phyloP scores from a whole-genome alignment of 129 eudicot genomes.

The Helianthus tuberosus region DNA sequence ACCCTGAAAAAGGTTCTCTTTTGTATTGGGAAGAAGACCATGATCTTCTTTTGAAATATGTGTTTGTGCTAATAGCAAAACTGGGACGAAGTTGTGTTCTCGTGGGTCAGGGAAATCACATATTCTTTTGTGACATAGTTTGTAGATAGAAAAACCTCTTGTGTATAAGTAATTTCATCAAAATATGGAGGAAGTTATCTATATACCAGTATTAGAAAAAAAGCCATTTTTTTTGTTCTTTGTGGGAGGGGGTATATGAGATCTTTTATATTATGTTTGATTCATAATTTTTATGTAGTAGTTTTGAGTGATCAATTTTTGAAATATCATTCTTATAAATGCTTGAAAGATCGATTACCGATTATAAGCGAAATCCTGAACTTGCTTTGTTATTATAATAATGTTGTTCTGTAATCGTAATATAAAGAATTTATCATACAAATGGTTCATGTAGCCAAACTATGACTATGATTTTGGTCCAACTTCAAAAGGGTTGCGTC shows the following conservation, averaged over 20 bases:
- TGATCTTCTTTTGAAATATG: conserved; percentile 83
- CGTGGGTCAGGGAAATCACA: conserved; percentile 87
- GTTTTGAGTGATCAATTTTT: conserved; percentile 22
- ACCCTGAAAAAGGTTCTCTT: conserved; percentile 74
- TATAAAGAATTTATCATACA: too few species aligned
- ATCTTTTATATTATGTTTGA: conserved; percentile 15
- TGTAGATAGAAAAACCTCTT: conserved; percentile 16
- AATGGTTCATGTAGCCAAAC: too few species aligned
- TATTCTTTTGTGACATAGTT: conserved; percentile 62
- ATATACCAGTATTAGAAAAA: neutral
- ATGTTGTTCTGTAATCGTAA: too few species aligned
- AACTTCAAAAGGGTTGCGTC: too few species aligned
- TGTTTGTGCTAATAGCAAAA: conserved; percentile 75
- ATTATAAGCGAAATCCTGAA: neutral
- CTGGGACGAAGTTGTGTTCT: conserved; percentile 68
- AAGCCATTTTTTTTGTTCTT: neutral
- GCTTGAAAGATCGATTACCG: neutral
- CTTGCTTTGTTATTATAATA: too few species aligned
- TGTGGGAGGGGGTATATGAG: neutral
- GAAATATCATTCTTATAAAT: conserved; percentile 1
- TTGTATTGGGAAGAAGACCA: conserved; percentile 94
- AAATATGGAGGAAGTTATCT: conserved; percentile 8
- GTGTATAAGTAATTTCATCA: conserved; percentile 35
- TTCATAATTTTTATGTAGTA: conserved; percentile 16
- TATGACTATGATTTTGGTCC: too few species aligned